Evolutionary conservation across 1,284 basidiomycete genomes (phyloP).

Genomic region (Melampsora abietis-canadensis): DNA sequence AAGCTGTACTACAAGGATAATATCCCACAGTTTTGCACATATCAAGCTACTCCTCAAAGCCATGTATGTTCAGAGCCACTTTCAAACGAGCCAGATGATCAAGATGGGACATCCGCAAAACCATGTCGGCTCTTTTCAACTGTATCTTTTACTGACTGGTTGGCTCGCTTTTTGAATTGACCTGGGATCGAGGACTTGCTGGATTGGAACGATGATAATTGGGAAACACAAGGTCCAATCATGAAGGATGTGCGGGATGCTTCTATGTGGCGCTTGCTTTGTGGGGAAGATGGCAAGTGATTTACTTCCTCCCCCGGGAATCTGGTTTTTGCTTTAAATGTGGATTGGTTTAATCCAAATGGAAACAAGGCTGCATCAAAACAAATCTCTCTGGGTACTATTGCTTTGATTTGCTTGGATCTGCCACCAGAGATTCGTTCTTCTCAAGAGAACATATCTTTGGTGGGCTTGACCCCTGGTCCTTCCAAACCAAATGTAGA

Average conservation of each 20-base stretch:
- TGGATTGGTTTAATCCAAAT: conserved; percentile 35
- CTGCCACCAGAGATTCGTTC: conserved; percentile 52
- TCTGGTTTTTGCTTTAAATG: conserved; percentile 28
- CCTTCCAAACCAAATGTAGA: conserved; percentile 44
- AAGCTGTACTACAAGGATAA: not conserved
- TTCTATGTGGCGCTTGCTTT: not conserved
- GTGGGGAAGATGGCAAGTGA: not conserved
- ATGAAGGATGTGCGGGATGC: not conserved
- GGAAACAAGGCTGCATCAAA: conserved; percentile 5
- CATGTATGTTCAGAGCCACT: not conserved
- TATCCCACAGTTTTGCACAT: not conserved
- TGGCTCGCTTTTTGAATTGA: not conserved
- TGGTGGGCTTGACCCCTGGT: conserved; percentile 54
- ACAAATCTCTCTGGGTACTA: not conserved
- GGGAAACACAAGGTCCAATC: not conserved
- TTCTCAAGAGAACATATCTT: conserved; percentile 54
- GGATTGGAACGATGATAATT: not conserved
- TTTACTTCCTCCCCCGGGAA: conserved; percentile 5
- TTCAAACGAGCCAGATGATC: not conserved
- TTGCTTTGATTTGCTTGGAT: conserved; percentile 16
- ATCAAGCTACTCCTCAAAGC: not conserved
- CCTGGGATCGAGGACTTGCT: conserved; percentile 14
- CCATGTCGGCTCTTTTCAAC: not conserved
- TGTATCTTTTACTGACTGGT: conserved; percentile 14
- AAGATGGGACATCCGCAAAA: not conserved